Base-by-base conservation (phyloP, 2,329 filamentous ascomycete genomes). In the Claviceps pazoutovae region DNA sequence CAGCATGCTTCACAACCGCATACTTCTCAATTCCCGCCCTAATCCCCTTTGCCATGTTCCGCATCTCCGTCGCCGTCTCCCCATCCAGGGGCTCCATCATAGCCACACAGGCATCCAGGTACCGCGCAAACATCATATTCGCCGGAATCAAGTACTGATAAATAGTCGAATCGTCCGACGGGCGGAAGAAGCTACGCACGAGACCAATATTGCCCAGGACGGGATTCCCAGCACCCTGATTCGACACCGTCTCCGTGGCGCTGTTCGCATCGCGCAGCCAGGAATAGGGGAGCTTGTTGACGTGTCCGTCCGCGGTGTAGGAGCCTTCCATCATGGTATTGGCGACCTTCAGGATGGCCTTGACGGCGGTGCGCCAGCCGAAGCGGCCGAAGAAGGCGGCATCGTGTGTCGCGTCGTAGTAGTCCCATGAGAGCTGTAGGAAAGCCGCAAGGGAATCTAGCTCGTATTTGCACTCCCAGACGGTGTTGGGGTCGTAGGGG, bases 391-490 rank as follows among this genome's bases (percentile, higher is more conserved):
- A 95, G 54, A 88, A 88, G 51, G 75, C 77, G 1, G 73, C 78
- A 39, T 90, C 90, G 0, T 75, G 74, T 0, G 88, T 95, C 54
- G 79, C 75, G 21, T 79, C 74, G 68, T 86, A 79, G 71, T 95
- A 96, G 61, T 93, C 80, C 56, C 87, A 86, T 1, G 81, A 83
- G 5, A 97, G 74, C 43, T 87, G 80, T 7, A 97, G 74, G 66
- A 96, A 96, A 34, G 88, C 83, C 0, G 90, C 88, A 1, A 96
- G 76, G 11, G 86, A 91, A 70, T 96, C 90, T 46, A 96, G 80
- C 69, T 96, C 91, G 66, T 93, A 96, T 67, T 96, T 96, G 76
- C 91, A 96, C 66, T 96, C 91, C 62, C 93, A 96, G 0, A 95
- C 89, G 39, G 82, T 74, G 2, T 73, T 73, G 1, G 76, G 74